Base-by-base conservation (phyloP, 208 protist genomes). In the Strigomonas culicis region DNA sequence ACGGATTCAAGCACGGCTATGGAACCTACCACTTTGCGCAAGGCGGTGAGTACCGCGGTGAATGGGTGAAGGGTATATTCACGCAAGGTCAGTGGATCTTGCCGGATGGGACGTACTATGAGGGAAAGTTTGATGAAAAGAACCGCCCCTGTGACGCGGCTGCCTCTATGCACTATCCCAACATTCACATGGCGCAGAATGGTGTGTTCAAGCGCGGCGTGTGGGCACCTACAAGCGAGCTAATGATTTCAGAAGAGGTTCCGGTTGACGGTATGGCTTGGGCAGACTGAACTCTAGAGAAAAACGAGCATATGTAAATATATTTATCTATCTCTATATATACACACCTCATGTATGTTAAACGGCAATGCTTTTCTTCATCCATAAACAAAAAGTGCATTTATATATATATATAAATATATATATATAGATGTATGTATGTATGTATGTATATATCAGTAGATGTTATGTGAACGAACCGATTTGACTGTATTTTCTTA, bases 61-160 rank as follows among this genome's bases (percentile, higher is more conserved):
- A 84, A 50, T 93, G 86, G 85, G 73, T 71, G 0, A 70, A 84
- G 47, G 86, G 88, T 55, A 77, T 92, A 11, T 90, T 96, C 64
- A 77, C 70, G 27, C 80, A 96, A 31, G 91, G 91, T 22, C 87
- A 96, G 70, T 96, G 91, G 88, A 89, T 93, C 55, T 80, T 96
- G 31, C 74, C 77, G 11, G 78, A 91, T 59, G 91, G 91, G 1
- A 80, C 78, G 0, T 94, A 96, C 63, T 96, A 93, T 68, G 91
- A 96, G 57, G 91, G 91, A 2, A 80, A 82, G 56, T 96, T 96
- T 63, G 88, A 96, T 70, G 84, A 87, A 47, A 88, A 88, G 60
- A 93, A 89, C 50, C 58, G 88, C n/a, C 91, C 91, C 0, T 76
- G 80, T 34, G 88, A 94, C 72, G 72, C 75, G 55, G 65, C 52